Conservation (phyloP, 2,329 filamentous ascomycete genomes). For the Lachnellula arida region DNA sequence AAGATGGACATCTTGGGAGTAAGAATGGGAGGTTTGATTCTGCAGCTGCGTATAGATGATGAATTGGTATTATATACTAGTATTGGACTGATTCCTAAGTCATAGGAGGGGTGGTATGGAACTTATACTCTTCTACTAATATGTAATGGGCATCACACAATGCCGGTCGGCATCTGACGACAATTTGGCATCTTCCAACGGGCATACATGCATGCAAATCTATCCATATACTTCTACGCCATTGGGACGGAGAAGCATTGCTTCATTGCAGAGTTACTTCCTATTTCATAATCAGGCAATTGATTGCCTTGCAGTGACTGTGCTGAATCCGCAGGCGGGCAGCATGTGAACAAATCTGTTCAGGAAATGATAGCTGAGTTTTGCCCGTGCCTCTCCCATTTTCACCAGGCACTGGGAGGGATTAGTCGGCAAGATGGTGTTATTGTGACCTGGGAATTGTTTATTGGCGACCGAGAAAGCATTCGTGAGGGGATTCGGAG, state of each 20-base stretch:
- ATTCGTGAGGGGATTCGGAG: neutral
- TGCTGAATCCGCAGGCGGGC: neutral
- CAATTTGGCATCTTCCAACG: neutral
- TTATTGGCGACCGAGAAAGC: neutral
- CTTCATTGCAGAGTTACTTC: neutral
- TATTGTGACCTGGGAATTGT: slow-evolving; percentile 1
- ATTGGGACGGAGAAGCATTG: neutral
- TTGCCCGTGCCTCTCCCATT: neutral
- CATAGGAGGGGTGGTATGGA: neutral
- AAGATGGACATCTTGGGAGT: neutral
- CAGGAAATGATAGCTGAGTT: slow-evolving; percentile 10
- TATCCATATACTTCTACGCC: neutral
- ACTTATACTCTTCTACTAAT: neutral
- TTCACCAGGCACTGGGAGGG: neutral
- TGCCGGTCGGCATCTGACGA: neutral
- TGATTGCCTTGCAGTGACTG: slow-evolving; percentile 6
- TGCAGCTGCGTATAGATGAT: neutral
- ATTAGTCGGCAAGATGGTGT: slow-evolving; percentile 2
- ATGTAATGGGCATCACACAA: neutral
- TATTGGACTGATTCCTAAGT: neutral
- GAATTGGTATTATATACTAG: neutral
- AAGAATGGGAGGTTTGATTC: too few species aligned
- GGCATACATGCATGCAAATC: neutral
- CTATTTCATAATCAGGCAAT: neutral
- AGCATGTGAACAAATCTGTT: slow-evolving; percentile 14